A percentile compares a stretch with the other conserved stretches of the same genome.
Evolutionary conservation across 2,329 filamentous ascomycete species (phyloP).

Genomic region (Diaporthe vaccinii): DNA sequence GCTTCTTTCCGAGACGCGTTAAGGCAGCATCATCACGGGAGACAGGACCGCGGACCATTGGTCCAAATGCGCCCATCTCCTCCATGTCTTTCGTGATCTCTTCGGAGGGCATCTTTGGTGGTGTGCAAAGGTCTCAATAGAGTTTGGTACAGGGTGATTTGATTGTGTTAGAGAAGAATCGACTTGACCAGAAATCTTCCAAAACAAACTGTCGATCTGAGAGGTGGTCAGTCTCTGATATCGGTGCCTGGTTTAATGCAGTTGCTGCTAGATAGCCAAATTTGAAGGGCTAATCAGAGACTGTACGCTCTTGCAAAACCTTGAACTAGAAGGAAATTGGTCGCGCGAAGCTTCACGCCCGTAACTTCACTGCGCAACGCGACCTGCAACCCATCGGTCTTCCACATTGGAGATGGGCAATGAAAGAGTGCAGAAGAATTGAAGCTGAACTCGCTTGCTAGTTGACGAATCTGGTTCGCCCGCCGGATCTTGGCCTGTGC

Average conservation of each 20-base stretch:
- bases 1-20: conserved; percentile 33
- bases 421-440: no score
- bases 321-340: background rate
- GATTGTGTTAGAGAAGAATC: background rate
- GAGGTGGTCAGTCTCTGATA: background rate
- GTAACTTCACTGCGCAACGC: background rate
- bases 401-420: background rate
- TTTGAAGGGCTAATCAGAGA: background rate
- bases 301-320: background rate
- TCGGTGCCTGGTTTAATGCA: background rate
- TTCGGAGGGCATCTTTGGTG: background rate
- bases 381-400: background rate
- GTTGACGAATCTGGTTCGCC: background rate
- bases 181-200: no score
- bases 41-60: background rate
- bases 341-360: conserved; percentile 9
- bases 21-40: conserved; percentile 7
- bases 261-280: background rate
- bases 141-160: background rate
- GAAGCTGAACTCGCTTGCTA: background rate
- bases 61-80: background rate
- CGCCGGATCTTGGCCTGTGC: background rate
- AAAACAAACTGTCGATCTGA: background rate
- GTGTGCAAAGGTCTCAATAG: background rate
- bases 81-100: background rate